phyloP scores from a whole-genome alignment of 306 rosid species.

The Gastrolobium bilobum region DNA sequence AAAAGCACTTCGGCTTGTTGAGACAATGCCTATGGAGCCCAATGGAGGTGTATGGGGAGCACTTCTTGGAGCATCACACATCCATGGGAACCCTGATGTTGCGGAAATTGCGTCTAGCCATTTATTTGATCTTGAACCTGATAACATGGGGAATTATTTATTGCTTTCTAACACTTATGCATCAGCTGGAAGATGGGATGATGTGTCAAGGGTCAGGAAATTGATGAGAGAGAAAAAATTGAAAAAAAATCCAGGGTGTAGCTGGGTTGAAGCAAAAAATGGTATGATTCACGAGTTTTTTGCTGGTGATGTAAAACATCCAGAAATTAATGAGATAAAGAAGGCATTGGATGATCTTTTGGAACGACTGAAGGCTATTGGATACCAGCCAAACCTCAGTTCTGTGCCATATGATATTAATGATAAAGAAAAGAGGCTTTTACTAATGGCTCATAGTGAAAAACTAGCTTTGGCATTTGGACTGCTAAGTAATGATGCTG shows the following conservation, averaged over 20 bases:
- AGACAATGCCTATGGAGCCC: constrained; percentile 76
- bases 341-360: constrained; percentile 69
- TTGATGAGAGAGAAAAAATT: constrained; percentile 66
- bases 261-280: constrained; percentile 82
- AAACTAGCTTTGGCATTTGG: constrained; percentile 83
- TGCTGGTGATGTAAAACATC: constrained; percentile 74
- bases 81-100: constrained; percentile 69
- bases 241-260: constrained; percentile 74
- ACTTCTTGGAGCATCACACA: constrained; percentile 84
- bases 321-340: constrained; percentile 61
- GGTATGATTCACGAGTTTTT: constrained; percentile 72
- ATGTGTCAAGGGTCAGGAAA: constrained; percentile 75
- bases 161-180: constrained; percentile 78
- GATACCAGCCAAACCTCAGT: constrained; percentile 69
- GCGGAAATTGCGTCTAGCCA: constrained; percentile 75
- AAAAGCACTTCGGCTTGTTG: constrained; percentile 71
- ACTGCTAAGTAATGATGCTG: constrained; percentile 60
- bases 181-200: constrained; percentile 80
- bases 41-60: constrained; percentile 91
- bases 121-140: constrained; percentile 81
- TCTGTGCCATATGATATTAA: constrained; percentile 66
- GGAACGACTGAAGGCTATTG: constrained; percentile 61
- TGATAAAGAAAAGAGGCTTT: constrained; percentile 62
- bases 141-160: constrained; percentile 75
- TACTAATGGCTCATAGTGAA: constrained; percentile 80